These are phyloP conservation scores for Nakazawaea molendinolei DNA, from an alignment of 805 yeast species.

Conservation along the genomic window DNA sequence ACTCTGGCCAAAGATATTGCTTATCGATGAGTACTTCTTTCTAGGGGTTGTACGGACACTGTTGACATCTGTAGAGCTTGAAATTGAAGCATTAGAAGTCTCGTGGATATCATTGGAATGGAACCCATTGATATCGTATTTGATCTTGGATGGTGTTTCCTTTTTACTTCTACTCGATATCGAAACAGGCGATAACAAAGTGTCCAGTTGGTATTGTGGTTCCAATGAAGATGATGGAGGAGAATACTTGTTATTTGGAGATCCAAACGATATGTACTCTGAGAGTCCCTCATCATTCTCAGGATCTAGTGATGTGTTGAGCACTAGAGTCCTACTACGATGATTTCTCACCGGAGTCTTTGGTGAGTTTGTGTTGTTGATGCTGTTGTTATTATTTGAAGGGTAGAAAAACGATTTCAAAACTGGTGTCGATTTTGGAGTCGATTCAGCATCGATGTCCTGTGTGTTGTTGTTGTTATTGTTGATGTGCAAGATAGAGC, in stretches of 20 bases:
- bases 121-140: constrained; percentile 10
- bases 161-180: too few species aligned
- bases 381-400: neutral
- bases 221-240: constrained; percentile 3
- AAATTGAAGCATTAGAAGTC: constrained; percentile 8
- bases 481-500: constrained; percentile 5
- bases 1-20: constrained; percentile 1
- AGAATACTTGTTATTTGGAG: constrained; percentile 24
- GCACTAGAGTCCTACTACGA: neutral
- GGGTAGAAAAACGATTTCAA: constrained; percentile 6
- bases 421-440: constrained; percentile 4
- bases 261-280: constrained; percentile 34
- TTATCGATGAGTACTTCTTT: constrained; percentile 10
- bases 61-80: constrained; percentile 1
- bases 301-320: constrained; percentile 2
- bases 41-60: constrained; percentile 4
- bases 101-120: constrained; percentile 9
- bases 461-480: too few species aligned
- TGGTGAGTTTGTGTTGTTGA: constrained; percentile 1
- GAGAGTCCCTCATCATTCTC: constrained; percentile 15
- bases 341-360: neutral
- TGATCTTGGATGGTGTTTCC: constrained; percentile 6
- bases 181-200: constrained; percentile 7
- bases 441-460: neutral
- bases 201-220: neutral